Conservation (phyloP, 2,329 filamentous ascomycete species). For the Biscogniauxia marginata region DNA sequence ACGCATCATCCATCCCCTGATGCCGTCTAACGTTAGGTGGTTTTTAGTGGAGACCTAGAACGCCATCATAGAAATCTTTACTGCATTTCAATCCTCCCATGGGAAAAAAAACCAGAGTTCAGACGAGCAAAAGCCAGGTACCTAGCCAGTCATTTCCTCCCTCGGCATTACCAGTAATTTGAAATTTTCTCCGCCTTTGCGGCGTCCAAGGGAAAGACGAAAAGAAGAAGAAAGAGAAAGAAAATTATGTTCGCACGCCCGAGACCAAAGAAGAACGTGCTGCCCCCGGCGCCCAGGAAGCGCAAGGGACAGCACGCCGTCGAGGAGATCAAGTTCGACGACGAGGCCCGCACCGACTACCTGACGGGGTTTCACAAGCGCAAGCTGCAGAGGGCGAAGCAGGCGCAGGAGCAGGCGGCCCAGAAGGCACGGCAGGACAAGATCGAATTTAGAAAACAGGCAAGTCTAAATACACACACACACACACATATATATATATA, state of each 20-base stretch:
- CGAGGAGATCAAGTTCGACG: conserved; percentile 85
- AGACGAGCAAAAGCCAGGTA: neutral
- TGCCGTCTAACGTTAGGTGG: neutral
- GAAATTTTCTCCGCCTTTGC: neutral
- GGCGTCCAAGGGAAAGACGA: no score
- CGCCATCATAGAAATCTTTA: neutral
- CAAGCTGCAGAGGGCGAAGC: conserved; percentile 80
- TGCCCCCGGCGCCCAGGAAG: conserved; percentile 64
- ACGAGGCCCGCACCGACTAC: conserved; percentile 76
- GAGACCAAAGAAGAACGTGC: conserved; percentile 54
- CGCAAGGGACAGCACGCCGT: conserved; percentile 59
- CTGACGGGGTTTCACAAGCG: conserved; percentile 97
- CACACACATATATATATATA: no score
- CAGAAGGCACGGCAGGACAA: conserved; percentile 77
- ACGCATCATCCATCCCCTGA: neutral
- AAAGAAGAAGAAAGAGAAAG: conserved; percentile 2
- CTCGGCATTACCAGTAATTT: no score
- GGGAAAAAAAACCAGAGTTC: neutral
- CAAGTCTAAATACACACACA: conserved; percentile 38
- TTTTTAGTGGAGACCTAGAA: neutral
- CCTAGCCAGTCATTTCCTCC: neutral
- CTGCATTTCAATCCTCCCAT: neutral
- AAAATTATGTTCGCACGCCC: conserved; percentile 54
- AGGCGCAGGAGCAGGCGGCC: conserved; percentile 77
- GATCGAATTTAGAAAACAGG: conserved; percentile 72